Evolutionary conservation across 805 yeast species (phyloP), one percentile per base, ranked within the genome.

Genomic region (Cyberlindnera samutprakarnensis): DNA sequence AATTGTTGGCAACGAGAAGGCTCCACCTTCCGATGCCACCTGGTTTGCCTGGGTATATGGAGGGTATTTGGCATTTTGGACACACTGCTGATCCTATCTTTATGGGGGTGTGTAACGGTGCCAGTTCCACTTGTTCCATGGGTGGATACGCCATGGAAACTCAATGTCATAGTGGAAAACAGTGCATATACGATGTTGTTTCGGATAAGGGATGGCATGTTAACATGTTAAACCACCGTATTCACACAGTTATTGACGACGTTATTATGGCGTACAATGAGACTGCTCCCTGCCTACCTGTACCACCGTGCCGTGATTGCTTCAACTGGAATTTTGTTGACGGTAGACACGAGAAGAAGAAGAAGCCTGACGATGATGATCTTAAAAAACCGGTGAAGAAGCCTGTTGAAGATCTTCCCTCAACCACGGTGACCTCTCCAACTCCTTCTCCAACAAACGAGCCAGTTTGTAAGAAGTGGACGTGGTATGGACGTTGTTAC

Each of bases 121-220:
- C 92, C 1, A 75, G 90, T 4, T 79, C 94, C 0, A 59, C 88
- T 2, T 92, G 98, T 56, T 78, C 90, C 38, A 67, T 85, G 7
- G 96, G 84, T 1, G 98, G 98, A 0, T 92, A 86, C 56, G 98
- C 97, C 9, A 79, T 92, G 95, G 98, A 92, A 50, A 79, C 96
- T 0, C 79, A 78, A 28, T 92, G 98, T 53, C 98, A 92, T 54
- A 72, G 95, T 0, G 98, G 97, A 0, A 70, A 70, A 53, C 74
- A 75, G 33, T 92, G 97, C 55, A 68, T 79, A 18, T 92, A 90
- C 58, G 97, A 92, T 49, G 88, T 81, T 9, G 95, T 88, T 10
- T 68, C 70, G 4, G 97, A 92, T 45, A 62, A 70, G 42, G 96
- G 96, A 3, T 90, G 96, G 96, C 79, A 75, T 49, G 88, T 88